Conservation (phyloP, 768 basidiomycete species). For the Leccinum rimulosum region DNA sequence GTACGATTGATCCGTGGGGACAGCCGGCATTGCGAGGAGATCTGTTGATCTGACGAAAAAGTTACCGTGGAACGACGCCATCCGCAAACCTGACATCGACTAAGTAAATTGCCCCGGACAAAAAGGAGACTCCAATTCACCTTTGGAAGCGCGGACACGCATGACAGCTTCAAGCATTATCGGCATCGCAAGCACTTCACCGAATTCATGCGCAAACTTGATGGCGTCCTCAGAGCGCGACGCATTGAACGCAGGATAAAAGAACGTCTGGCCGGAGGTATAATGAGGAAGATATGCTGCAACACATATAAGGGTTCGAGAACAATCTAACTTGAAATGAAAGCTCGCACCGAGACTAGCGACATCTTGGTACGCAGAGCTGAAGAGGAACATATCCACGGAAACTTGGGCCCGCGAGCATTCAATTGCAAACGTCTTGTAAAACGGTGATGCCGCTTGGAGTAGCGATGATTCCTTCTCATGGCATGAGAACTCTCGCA, state of each 20-base stretch:
- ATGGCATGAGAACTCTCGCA: constrained; percentile 2
- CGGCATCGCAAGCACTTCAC: constrained; percentile 87
- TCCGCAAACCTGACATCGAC: constrained; percentile 66
- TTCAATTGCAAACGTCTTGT: constrained; percentile 98
- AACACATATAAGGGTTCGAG: constrained; percentile 1
- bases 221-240: constrained; percentile 91
- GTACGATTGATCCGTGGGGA: constrained; percentile 96
- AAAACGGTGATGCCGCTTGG: constrained; percentile 92
- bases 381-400: constrained; percentile 99
- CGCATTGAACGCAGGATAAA: constrained; percentile 98
- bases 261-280: constrained; percentile 97
- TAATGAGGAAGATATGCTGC: constrained; percentile 91
- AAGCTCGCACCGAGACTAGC: constrained; percentile 71
- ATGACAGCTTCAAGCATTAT: constrained; percentile 97
- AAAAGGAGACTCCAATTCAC: constrained; percentile 36
- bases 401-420: constrained; percentile 96
- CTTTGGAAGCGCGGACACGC: constrained; percentile 96
- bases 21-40: constrained; percentile 91
- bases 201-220: constrained; percentile 98
- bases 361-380: constrained; percentile 90
- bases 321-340: not conserved
- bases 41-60: constrained; percentile 98
- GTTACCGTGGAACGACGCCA: constrained; percentile 98
- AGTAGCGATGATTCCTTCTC: constrained; percentile 83
- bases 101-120: not conserved